A percentile compares a stretch with the other conserved stretches of the same genome.
Conservation (phyloP, 176 grass and related monocot genomes). For the Musa troglodytarum region DNA sequence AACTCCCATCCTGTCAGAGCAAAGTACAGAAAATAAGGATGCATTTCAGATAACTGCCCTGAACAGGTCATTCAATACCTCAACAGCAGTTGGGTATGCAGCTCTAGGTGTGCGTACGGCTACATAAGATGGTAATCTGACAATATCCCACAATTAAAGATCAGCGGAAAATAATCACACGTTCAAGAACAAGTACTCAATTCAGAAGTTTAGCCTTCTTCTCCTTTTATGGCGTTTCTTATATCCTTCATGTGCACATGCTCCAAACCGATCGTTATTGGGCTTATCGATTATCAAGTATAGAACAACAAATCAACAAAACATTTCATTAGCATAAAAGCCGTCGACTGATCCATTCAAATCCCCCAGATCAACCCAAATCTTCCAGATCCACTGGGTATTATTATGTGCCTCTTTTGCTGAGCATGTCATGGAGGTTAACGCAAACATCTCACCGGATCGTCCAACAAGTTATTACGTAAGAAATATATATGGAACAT, state of each 20-base stretch:
- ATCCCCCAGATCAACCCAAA: too few species aligned
- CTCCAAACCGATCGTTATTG: neutral
- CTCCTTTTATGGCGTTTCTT: neutral
- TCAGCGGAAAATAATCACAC: constrained; percentile 1
- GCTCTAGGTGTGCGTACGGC: constrained; percentile 54
- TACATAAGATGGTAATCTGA: constrained; percentile 28
- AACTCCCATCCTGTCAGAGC: constrained; percentile 58
- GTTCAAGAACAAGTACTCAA: neutral
- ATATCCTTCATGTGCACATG: neutral
- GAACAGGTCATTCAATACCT: constrained; percentile 59
- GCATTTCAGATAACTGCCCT: constrained; percentile 31
- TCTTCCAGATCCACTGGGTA: too few species aligned
- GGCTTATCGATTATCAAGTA: neutral
- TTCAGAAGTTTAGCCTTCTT: neutral
- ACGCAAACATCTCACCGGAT: too few species aligned
- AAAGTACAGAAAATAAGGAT: constrained; percentile 42
- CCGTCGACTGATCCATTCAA: too few species aligned
- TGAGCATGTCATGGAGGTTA: too few species aligned
- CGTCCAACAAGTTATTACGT: too few species aligned
- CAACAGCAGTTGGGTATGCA: constrained; percentile 57
- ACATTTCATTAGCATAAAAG: neutral
- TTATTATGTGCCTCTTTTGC: too few species aligned
- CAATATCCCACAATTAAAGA: constrained; percentile 1
- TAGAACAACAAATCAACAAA: neutral
- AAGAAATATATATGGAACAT: too few species aligned